Conservation (phyloP, 2,329 filamentous ascomycete genomes). For the Colletotrichum euphorbiae region DNA sequence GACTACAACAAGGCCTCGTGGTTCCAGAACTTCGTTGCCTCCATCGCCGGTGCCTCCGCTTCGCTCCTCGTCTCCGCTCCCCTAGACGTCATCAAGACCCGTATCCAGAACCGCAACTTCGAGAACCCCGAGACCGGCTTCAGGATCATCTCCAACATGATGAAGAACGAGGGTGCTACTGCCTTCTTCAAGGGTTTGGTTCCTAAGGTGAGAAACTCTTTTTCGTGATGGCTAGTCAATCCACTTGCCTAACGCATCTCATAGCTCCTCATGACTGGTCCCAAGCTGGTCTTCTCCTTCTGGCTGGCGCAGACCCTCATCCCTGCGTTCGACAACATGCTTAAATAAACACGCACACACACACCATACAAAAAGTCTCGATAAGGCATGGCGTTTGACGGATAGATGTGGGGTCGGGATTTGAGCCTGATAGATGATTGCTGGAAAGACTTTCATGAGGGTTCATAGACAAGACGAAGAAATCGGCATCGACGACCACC, state of each 20-base stretch:
- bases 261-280: slow-evolving; percentile 95
- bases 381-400: slow-evolving; percentile 39
- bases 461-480: slow-evolving; percentile 25
- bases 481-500: slow-evolving; percentile 6
- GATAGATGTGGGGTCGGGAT: slow-evolving; percentile 40
- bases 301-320: slow-evolving; percentile 99
- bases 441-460: slow-evolving; percentile 19
- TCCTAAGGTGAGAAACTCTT: slow-evolving; percentile 74
- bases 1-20: slow-evolving; percentile 97
- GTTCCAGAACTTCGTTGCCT: slow-evolving; percentile 97
- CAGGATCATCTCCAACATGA: slow-evolving; percentile 92
- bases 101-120: slow-evolving; percentile 98
- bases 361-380: slow-evolving; percentile 23
- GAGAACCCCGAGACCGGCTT: slow-evolving; percentile 97
- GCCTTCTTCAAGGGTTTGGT: slow-evolving; percentile 98
- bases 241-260: slow-evolving; percentile 38
- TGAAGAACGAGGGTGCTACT: slow-evolving; percentile 84
- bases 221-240: not conserved
- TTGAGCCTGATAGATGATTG: slow-evolving; percentile 52
- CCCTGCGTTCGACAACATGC: slow-evolving; percentile 79
- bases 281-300: slow-evolving; percentile 99
- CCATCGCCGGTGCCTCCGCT: slow-evolving; percentile 92
- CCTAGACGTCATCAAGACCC: slow-evolving; percentile 97
- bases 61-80: slow-evolving; percentile 97
- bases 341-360: slow-evolving; percentile 48